A percentile compares a stretch with the other conserved stretches of the same genome.
phyloP scores from a whole-genome alignment of 2,329 filamentous ascomycete genomes.

The Aspergillus ruber region DNA sequence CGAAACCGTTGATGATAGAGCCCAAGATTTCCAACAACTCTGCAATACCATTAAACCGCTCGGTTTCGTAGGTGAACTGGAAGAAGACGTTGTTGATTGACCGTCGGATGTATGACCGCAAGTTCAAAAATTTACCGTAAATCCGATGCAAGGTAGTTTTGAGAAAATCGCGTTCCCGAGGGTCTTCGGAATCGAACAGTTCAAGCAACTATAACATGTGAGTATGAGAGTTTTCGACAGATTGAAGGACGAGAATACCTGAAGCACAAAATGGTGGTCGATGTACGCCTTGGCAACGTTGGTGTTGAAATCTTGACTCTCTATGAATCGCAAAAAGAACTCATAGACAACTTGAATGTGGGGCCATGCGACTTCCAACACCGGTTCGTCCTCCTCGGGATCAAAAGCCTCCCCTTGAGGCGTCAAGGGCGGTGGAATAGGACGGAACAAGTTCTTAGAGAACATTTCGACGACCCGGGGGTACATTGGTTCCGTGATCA shows the following conservation, averaged over 20 bases:
- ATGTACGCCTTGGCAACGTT: constrained; percentile 99
- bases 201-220: constrained; percentile 64
- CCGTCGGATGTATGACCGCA: constrained; percentile 91
- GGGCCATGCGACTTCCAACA: constrained; percentile 96
- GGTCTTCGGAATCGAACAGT: constrained; percentile 96
- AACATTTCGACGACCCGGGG: constrained; percentile 99
- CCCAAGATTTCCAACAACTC: constrained; percentile 94
- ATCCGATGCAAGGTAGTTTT: constrained; percentile 98
- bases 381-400: constrained; percentile 95
- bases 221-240: no score
- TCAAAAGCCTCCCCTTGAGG: constrained; percentile 98
- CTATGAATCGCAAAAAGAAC: constrained; percentile 97
- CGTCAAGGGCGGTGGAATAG: constrained; percentile 94
- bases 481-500: constrained; percentile 99
- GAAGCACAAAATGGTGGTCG: constrained; percentile 93
- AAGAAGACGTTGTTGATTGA: constrained; percentile 99
- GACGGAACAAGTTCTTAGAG: constrained; percentile 94
- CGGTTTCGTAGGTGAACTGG: constrained; percentile 98
- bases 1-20: constrained; percentile 98
- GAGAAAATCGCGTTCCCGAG: constrained; percentile 89
- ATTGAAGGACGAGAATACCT: constrained; percentile 38
- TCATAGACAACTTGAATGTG: constrained; percentile 99
- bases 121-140: constrained; percentile 97
- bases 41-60: constrained; percentile 96
- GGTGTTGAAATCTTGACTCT: constrained; percentile 99